Conservation (phyloP, 192 early-diverging fungal genomes). For the Entophlyctis luteolus region DNA sequence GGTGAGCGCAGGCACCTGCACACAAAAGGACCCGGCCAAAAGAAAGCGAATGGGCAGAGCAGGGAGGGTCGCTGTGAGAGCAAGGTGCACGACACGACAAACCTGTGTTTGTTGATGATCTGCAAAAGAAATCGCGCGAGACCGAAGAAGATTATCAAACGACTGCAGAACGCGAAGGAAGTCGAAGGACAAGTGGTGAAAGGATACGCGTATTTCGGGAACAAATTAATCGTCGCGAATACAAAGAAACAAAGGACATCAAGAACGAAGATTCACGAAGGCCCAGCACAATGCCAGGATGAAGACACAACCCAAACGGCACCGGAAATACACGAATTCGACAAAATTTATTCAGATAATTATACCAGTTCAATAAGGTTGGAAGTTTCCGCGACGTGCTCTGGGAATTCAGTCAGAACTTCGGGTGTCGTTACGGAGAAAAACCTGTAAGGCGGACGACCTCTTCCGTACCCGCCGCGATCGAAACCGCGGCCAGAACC, state of each 20-base stretch:
- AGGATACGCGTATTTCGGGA: too few species aligned
- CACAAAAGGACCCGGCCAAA: neutral
- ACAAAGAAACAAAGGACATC: neutral
- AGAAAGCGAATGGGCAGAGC: too few species aligned
- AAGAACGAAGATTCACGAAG: neutral
- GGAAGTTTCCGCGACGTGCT: slow-evolving; percentile 36
- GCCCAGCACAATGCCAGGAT: too few species aligned
- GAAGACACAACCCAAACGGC: too few species aligned
- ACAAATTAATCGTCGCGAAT: too few species aligned
- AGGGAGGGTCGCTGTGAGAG: too few species aligned
- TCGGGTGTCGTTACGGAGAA: neutral
- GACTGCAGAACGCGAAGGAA: too few species aligned
- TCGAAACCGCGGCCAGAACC: slow-evolving; percentile 32
- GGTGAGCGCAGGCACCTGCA: neutral
- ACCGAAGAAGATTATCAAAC: too few species aligned
- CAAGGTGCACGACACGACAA: too few species aligned
- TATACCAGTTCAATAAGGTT: slow-evolving; percentile 43
- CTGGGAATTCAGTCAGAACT: slow-evolving; percentile 5
- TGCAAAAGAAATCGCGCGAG: too few species aligned
- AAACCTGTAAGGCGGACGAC: slow-evolving; percentile 24
- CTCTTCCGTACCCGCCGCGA: slow-evolving; percentile 22
- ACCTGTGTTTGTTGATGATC: too few species aligned
- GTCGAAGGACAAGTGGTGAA: too few species aligned
- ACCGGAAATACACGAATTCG: neutral
- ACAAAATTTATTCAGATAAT: neutral